Conservation (phyloP, 108 stramenopile genomes). For the Mediolabrus comicus region DNA sequence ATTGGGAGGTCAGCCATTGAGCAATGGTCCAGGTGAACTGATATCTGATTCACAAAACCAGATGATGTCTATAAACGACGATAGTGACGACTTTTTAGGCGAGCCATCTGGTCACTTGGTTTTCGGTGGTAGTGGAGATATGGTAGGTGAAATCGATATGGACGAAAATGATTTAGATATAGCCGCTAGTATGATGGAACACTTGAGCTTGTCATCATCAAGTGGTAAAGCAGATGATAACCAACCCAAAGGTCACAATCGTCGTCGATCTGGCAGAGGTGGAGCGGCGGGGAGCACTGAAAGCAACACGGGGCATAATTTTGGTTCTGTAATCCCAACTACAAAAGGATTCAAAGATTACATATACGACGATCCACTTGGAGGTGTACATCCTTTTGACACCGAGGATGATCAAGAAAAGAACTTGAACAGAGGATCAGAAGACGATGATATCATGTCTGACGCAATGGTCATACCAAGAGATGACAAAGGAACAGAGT, state of each 20-base stretch:
- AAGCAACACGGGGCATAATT: slow-evolving; percentile 8
- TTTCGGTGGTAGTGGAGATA: slow-evolving; percentile 54
- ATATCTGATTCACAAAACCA: slow-evolving; percentile 50
- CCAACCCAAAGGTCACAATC: slow-evolving; percentile 27
- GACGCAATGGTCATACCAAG: slow-evolving; percentile 37
- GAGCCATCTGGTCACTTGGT: slow-evolving; percentile 26
- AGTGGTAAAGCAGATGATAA: slow-evolving; percentile 11
- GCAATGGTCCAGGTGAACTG: slow-evolving; percentile 21
- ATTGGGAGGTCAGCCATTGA: slow-evolving; percentile 63
- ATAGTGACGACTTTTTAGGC: slow-evolving; percentile 55
- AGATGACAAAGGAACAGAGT: slow-evolving; percentile 8
- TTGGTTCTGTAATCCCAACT: slow-evolving; percentile 28
- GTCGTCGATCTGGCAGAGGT: slow-evolving; percentile 16
- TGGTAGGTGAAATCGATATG: slow-evolving; percentile 74
- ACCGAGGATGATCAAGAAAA: slow-evolving; percentile 20
- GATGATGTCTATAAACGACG: slow-evolving; percentile 39
- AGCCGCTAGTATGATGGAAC: slow-evolving; percentile 88
- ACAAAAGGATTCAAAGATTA: slow-evolving; percentile 30
- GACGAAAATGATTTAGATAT: slow-evolving; percentile 89
- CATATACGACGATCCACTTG: slow-evolving; percentile 39
- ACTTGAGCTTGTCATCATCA: slow-evolving; percentile 44
- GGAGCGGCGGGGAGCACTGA: too few species aligned
- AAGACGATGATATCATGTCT: slow-evolving; percentile 36
- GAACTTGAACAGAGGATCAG: slow-evolving; percentile 13
- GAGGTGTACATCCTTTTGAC: slow-evolving; percentile 23